Evolutionary conservation across 305 asterid genomes (phyloP).

Genomic region (Fraxinus sp.): DNA sequence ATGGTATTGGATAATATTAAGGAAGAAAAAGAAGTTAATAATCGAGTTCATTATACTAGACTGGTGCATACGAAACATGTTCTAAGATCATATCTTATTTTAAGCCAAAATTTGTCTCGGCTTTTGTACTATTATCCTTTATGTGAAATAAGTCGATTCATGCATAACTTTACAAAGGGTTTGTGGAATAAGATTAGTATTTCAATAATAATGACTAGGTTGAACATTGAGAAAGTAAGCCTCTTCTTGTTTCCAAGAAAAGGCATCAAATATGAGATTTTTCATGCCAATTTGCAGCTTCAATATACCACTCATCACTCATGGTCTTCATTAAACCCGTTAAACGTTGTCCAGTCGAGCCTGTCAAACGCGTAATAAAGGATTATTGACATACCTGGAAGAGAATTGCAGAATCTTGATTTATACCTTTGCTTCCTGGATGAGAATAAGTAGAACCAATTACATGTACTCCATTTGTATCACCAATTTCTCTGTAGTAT

Average conservation of each 20-base stretch:
- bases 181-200: background rate
- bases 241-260: background rate
- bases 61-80: background rate
- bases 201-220: background rate
- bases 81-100: background rate
- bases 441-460: conserved; percentile 57
- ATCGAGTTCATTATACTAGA: background rate
- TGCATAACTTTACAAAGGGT: background rate
- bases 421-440: conserved; percentile 62
- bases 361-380: background rate
- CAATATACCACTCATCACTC: background rate
- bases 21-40: background rate
- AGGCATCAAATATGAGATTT: background rate
- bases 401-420: conserved; percentile 76
- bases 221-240: background rate
- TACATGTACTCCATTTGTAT: conserved; percentile 20
- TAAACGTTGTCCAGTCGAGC: background rate
- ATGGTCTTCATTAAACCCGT: background rate
- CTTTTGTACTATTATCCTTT: background rate
- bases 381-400: conserved; percentile 40
- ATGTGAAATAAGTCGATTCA: background rate
- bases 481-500: conserved; percentile 19
- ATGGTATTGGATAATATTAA: background rate
- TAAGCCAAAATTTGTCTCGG: background rate
- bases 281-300: background rate